These are phyloP conservation scores for Ichthyophthirius multifiliis DNA, from an alignment of 169 alveolate genomes.

Conservation along the genomic window DNA sequence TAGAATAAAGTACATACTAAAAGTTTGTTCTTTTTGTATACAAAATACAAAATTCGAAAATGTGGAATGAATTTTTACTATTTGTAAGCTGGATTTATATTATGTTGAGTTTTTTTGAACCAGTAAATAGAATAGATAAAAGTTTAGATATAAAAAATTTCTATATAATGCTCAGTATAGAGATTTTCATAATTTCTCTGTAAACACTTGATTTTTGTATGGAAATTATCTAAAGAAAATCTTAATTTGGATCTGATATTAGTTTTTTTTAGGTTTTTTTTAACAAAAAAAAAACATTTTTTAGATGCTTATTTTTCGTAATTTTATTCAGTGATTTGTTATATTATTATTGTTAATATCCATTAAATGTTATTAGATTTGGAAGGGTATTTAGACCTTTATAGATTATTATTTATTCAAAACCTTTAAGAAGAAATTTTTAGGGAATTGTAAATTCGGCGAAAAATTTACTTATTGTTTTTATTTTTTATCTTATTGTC, in stretches of 20 bases:
- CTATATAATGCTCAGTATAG: not conserved
- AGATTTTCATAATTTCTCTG: not conserved
- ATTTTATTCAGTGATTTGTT: no score
- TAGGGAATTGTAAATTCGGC: conserved; percentile 28
- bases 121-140: not conserved
- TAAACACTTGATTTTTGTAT: not conserved
- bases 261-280: no score
- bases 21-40: not conserved
- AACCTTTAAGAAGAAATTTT: conserved; percentile 29
- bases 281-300: no score
- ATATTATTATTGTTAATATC: not conserved
- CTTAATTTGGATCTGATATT: no score
- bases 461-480: conserved; percentile 1
- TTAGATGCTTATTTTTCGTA: no score
- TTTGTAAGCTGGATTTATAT: not conserved
- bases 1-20: not conserved
- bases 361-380: conserved; percentile 5
- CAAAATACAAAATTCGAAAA: not conserved
- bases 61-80: not conserved
- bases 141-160: not conserved
- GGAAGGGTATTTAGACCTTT: conserved; percentile 26
- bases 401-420: conserved; percentile 17
- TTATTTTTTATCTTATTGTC: conserved; percentile 12
- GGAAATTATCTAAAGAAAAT: not conserved
- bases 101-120: not conserved